Evolutionary conservation across 768 basidiomycete species (phyloP).

Genomic region (Gelatoporia subvermispora): DNA sequence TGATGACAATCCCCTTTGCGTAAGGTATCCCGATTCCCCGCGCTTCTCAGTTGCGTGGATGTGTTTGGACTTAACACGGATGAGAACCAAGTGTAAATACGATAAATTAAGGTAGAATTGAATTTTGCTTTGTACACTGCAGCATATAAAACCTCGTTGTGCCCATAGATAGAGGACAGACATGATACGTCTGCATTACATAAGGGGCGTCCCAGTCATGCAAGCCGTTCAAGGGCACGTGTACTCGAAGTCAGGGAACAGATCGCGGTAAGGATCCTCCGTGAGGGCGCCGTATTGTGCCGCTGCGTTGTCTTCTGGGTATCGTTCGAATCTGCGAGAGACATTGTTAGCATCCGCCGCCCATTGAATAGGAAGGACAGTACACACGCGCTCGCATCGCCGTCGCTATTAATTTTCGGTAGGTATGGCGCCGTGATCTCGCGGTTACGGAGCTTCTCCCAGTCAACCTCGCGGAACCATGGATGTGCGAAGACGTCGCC

Average conservation of each 20-base stretch:
- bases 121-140: too few relatives aligned
- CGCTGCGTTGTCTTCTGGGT: conserved; percentile 69
- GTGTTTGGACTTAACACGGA: too few relatives aligned
- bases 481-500: conserved; percentile 89
- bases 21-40: too few relatives aligned
- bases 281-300: conserved; percentile 54
- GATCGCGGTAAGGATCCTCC: conserved; percentile 56
- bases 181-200: too few relatives aligned
- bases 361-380: conserved; percentile 1
- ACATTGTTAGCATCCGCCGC: conserved; percentile 1
- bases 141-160: too few relatives aligned
- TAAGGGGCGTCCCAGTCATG: conserved; percentile 1
- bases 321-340: conserved; percentile 62
- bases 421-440: conserved; percentile 96
- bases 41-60: too few relatives aligned
- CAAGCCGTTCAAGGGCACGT: conserved; percentile 23
- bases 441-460: conserved; percentile 71
- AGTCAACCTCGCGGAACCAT: conserved; percentile 94
- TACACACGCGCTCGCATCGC: conserved; percentile 90
- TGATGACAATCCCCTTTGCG: too few relatives aligned
- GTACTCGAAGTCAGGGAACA: conserved; percentile 81
- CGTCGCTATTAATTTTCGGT: conserved; percentile 87
- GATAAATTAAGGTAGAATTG: too few relatives aligned
- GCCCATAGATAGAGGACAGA: too few relatives aligned
- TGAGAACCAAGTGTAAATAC: too few relatives aligned